These are phyloP conservation scores for Termitomyces sp. DNA, from an alignment of 768 basidiomycete species.

Conservation along the genomic window DNA sequence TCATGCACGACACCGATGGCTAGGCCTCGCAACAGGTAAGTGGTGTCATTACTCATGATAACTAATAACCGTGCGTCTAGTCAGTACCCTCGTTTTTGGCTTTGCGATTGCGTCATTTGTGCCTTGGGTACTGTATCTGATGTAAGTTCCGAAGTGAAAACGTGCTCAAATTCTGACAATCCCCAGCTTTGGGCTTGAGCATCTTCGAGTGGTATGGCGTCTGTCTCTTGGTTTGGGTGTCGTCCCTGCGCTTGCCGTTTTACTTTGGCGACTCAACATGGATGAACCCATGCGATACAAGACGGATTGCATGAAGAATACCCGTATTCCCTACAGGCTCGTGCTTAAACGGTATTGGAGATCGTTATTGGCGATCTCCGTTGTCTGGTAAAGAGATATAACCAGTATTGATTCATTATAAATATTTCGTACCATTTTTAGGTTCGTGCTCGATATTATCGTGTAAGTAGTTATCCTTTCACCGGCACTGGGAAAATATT, in stretches of 20 bases:
- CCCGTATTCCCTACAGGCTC: conserved; percentile 71
- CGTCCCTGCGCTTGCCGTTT: conserved; percentile 70
- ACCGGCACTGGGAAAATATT: not conserved
- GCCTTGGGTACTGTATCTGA: conserved; percentile 83
- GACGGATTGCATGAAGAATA: conserved; percentile 72
- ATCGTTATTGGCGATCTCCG: conserved; percentile 60
- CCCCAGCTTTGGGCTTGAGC: conserved; percentile 72
- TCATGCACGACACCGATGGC: conserved; percentile 77
- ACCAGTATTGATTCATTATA: not conserved
- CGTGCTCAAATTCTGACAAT: conserved; percentile 24
- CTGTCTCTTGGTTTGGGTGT: conserved; percentile 78
- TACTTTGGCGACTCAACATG: conserved; percentile 83
- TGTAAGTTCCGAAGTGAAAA: conserved; percentile 26
- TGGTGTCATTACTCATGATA: not conserved
- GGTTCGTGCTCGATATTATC: conserved; percentile 80
- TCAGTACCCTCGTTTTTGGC: conserved; percentile 78
- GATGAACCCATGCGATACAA: conserved; percentile 71
- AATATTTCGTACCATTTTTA: conserved; percentile 10
- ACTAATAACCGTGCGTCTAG: conserved; percentile 26
- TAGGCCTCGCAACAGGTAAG: conserved; percentile 80
- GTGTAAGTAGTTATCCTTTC: conserved; percentile 32
- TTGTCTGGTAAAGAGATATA: conserved; percentile 56
- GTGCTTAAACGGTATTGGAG: conserved; percentile 77
- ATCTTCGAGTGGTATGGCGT: conserved; percentile 83
- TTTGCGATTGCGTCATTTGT: conserved; percentile 76